Base-by-base conservation (phyloP, 2,329 filamentous ascomycete genomes). In the Leptographium lundbergii region DNA sequence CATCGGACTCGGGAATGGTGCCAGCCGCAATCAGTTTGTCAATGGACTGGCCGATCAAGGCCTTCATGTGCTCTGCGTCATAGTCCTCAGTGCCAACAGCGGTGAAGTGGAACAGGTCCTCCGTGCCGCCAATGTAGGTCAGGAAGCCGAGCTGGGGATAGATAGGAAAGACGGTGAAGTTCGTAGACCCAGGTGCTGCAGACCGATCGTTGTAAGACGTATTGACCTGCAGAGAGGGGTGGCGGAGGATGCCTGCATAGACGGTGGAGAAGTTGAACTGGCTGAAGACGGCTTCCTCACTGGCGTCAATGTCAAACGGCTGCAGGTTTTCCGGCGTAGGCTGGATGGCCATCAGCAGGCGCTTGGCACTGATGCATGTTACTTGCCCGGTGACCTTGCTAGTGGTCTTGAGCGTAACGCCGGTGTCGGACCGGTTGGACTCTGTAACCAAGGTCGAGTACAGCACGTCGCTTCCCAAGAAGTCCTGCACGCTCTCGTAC, bases 331-430 rank as follows among this genome's bases (percentile, higher is more conserved):
- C 63, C 6, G 68, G 59, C 9, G 64, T 69, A 0, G 73, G 73
- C 22, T 72, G 67, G n/a, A 70, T 67, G 6, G 73, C 66, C 39
- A 74, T 59, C 13, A 75, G 66, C 6, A 74, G 65, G 42, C 68
- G 67, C 57, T 68, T 68, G 22, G 71, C 71, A 45, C 63, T 62
- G 62, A 75, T 67, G 25, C 54, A 56, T 14, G 39, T 56, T 19
- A 39, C 54, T 25, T 11, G 32, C 3, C 57, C 56, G 47, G 47
- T 54, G 47, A 32, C 54, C 34, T 54, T 56, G 25, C 56, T 22
- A 22, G 48, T 47, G n/a, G 58, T 45, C n/a, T 42, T 17, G 3
- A 64, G 39, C 1, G 19, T 47, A 27, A 64, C 59, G 39, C 54
- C 55, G 7, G 11, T n/a, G 39, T 25, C 39, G 19, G 58, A 17